Conservation (phyloP, 306 rosid species). For the Gastrolobium bilobum region DNA sequence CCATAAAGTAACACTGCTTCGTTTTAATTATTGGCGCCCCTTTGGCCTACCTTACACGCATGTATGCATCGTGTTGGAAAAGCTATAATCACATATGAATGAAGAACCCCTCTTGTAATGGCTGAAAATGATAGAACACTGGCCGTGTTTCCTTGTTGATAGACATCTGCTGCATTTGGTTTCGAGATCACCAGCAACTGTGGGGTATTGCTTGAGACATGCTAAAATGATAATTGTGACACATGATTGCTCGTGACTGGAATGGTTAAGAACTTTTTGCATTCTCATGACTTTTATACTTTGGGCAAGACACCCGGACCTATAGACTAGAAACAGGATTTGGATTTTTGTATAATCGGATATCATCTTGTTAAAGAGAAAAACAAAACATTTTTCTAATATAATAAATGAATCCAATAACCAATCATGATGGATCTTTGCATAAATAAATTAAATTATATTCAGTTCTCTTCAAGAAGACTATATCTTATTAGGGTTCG, state of each 20-base stretch:
- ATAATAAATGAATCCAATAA: too few species aligned
- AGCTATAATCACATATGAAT: neutral
- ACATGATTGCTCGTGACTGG: neutral
- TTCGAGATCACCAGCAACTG: slow-evolving; percentile 37
- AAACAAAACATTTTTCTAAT: too few species aligned
- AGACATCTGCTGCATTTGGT: slow-evolving; percentile 24
- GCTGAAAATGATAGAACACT: slow-evolving; percentile 45
- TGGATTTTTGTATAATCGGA: neutral
- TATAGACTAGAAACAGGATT: neutral
- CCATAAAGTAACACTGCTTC: neutral
- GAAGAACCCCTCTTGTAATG: slow-evolving; percentile 41
- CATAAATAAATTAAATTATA: too few species aligned
- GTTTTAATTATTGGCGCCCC: neutral
- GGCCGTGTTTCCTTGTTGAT: slow-evolving; percentile 41
- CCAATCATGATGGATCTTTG: too few species aligned
- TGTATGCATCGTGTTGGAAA: slow-evolving; percentile 7
- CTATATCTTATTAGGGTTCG: too few species aligned
- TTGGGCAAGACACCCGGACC: neutral
- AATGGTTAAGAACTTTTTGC: neutral
- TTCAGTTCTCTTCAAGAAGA: too few species aligned
- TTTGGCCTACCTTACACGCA: neutral
- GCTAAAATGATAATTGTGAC: slow-evolving; percentile 22
- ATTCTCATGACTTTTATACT: neutral
- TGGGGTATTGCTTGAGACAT: slow-evolving; percentile 17
- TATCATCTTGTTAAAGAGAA: too few species aligned